These are phyloP conservation scores for Fraxinus greggii DNA, from an alignment of 305 asterid species.

Conservation along the genomic window DNA sequence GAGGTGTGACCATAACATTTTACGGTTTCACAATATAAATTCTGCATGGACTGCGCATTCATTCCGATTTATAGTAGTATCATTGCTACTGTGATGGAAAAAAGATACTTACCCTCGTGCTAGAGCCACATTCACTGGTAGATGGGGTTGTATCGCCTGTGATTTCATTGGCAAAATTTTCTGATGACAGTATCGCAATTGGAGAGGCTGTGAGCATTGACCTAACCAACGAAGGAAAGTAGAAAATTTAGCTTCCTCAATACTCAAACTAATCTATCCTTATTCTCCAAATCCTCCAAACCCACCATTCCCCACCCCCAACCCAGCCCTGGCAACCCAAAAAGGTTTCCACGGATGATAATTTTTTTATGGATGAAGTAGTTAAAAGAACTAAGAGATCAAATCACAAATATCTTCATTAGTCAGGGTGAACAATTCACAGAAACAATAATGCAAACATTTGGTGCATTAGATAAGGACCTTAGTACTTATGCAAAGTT, in stretches of 20 bases:
- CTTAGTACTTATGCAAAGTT: neutral
- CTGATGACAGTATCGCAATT: constrained; percentile 56
- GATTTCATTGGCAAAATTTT: constrained; percentile 53
- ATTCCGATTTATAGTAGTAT: neutral
- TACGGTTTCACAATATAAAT: neutral
- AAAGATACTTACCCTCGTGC: constrained; percentile 55
- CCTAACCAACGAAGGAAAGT: constrained; percentile 39
- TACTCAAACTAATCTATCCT: constrained; percentile 11
- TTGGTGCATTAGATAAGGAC: neutral
- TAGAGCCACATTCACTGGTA: constrained; percentile 69
- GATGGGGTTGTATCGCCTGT: constrained; percentile 54
- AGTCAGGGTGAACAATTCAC: neutral
- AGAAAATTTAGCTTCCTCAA: constrained; percentile 22
- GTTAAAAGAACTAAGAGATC: neutral
- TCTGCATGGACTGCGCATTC: constrained; percentile 1
- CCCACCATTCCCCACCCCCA: neutral
- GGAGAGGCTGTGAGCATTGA: constrained; percentile 67
- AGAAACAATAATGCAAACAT: neutral
- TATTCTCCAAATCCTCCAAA: neutral
- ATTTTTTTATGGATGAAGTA: neutral
- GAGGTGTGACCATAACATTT: neutral
- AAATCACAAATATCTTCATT: neutral
- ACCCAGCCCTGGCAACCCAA: neutral
- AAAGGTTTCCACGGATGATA: neutral
- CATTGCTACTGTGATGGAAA: neutral